Percentiles rank a stretch among this genome's conserved stretches.
Conservation (phyloP, 371 early-diverging fungal genomes). For the Conidiobolus incongruus region DNA sequence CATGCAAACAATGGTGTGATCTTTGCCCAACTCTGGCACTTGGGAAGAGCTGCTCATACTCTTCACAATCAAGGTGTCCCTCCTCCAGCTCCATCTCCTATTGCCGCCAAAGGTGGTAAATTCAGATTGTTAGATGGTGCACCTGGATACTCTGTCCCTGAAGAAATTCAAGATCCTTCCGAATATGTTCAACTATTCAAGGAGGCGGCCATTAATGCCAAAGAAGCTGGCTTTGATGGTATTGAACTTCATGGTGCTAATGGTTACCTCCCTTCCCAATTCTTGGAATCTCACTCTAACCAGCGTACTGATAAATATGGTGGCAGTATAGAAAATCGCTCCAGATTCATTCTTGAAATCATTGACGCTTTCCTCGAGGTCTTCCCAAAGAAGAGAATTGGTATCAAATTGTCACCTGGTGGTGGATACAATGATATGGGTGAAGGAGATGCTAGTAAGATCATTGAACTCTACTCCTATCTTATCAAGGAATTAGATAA, state of each 20-base stretch:
- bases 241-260: too few species aligned
- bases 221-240: too few species aligned
- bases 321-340: conserved; percentile 22
- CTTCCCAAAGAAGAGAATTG: conserved; percentile 45
- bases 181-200: not conserved
- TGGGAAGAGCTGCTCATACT: conserved; percentile 5
- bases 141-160: not conserved
- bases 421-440: conserved; percentile 40
- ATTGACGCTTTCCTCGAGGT: conserved; percentile 44
- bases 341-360: conserved; percentile 18
- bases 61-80: not conserved
- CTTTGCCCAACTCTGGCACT: conserved; percentile 18
- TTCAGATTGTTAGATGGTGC: not conserved
- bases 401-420: too few species aligned
- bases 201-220: conserved; percentile 3
- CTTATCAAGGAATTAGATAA: not conserved
- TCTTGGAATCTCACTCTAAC: too few species aligned
- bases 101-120: not conserved
- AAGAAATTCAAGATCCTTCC: not conserved
- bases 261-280: too few species aligned
- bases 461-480: conserved; percentile 37
- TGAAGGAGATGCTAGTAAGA: conserved; percentile 23
- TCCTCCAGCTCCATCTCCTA: not conserved
- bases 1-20: conserved; percentile 17
- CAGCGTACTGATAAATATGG: too few species aligned